Base-by-base conservation (phyloP, 495 filamentous ascomycete species). In the Tuber brumale region DNA sequence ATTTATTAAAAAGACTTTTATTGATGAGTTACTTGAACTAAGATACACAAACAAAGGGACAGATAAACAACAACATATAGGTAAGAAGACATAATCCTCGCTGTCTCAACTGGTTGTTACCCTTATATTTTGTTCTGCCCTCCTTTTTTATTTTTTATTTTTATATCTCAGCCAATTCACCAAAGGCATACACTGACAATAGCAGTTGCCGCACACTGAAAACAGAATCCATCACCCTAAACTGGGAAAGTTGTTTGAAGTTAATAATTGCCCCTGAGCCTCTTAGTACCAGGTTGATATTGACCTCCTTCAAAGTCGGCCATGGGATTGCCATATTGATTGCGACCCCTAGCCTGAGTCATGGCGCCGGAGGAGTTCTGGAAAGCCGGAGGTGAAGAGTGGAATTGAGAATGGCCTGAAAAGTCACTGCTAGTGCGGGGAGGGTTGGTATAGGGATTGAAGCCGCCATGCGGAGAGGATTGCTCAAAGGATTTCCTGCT, bases 11-110 rank as follows among this genome's bases (percentile, higher is more conserved):
- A 66, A 66, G 0, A 19, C 27, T 31, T 66, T 66, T 66, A 35
- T 35, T 66, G 12, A 6, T 6, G 27, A 2, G 14, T 66, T 35
- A 16, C 18, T 14, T 7, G 27, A 66, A 14, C 57, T 19, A 31
- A 35, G 44, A 66, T 66, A 66, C 57, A 66, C 57, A 3, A 35
- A 35, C 57, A 3, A 12, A 16, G 57, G 3, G 27, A 18, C 14
- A 66, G 57, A 66, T 66, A 66, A 66, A 31, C 31, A 35, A 66
- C 1, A 66, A 66, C 27, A 66, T 35, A 66, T 16, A 35, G 57
- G 57, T 66, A 66, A 66, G 57, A 35, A 66, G 57, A 66, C 57
- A 66, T 31, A 66, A 66, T 66, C 35, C 57, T 66, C 27, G 35
- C 57, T 61, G 57, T 35, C 57, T 35, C 57, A 27, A 18, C 27